phyloP scores from a whole-genome alignment of 192 early-diverging fungal species.

The Coemansia sp. region DNA sequence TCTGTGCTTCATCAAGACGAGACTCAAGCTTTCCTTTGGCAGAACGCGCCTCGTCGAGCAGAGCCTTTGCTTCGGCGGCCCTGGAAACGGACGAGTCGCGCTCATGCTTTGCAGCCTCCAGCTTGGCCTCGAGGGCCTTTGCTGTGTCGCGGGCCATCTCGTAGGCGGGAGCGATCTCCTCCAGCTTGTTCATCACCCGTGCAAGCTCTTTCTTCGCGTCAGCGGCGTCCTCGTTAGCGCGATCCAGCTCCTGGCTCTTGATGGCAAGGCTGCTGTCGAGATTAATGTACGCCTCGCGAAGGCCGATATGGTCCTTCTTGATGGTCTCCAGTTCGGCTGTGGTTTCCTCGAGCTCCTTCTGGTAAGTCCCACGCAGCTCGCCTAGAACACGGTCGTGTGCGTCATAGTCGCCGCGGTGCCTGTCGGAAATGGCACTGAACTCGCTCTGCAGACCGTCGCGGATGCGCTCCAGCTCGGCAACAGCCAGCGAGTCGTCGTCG shows the following conservation, averaged over 20 bases:
- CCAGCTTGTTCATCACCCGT: conserved; percentile 68
- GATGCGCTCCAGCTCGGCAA: conserved; percentile 67
- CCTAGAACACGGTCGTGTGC: conserved; percentile 72
- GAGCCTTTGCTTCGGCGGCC: conserved; percentile 64
- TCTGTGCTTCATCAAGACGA: conserved; percentile 68
- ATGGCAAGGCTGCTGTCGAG: conserved; percentile 68
- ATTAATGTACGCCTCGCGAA: conserved; percentile 70
- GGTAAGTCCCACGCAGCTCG: conserved; percentile 75
- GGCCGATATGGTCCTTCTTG: conserved; percentile 59
- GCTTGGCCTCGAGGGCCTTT: conserved; percentile 58
- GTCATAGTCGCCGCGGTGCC: conserved; percentile 73
- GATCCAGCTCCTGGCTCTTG: conserved; percentile 69
- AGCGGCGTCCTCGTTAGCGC: conserved; percentile 64
- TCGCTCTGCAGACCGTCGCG: conserved; percentile 79
- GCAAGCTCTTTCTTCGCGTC: conserved; percentile 81
- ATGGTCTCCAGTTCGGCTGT: conserved; percentile 78
- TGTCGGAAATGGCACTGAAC: conserved; percentile 64
- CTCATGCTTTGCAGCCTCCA: conserved; percentile 66
- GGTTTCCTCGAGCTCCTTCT: conserved; percentile 79
- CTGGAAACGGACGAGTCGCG: conserved; percentile 52
- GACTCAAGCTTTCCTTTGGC: conserved; percentile 70
- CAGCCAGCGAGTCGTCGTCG: conserved; percentile 70
- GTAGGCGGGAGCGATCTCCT: conserved; percentile 55
- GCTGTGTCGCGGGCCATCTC: conserved; percentile 56
- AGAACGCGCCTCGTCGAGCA: conserved; percentile 64